Evolutionary conservation across 2,329 filamentous ascomycete genomes (phyloP).

Genomic region (Fulvia fulva): DNA sequence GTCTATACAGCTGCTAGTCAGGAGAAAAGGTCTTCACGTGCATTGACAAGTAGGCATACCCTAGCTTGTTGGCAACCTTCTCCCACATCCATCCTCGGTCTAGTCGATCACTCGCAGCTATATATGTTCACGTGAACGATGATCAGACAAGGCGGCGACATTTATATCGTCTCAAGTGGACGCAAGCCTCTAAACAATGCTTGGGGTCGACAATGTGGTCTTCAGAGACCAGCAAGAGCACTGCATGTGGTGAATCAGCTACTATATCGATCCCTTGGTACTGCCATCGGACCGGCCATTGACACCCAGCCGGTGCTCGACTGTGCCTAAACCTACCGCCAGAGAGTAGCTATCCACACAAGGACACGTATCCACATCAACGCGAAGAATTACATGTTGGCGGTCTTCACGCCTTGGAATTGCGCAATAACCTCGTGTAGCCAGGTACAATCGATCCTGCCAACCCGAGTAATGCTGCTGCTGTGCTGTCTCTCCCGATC

Average conservation of each 20-base stretch:
- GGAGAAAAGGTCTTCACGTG: neutral
- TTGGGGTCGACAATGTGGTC: neutral
- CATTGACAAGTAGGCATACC: neutral
- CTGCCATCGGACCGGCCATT: neutral
- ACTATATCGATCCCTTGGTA: too few species aligned
- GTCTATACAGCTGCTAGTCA: neutral
- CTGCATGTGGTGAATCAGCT: too few species aligned
- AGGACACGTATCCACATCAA: neutral
- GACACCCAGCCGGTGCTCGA: neutral
- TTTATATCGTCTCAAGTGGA: too few species aligned
- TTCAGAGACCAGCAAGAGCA: neutral
- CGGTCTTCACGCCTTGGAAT: neutral
- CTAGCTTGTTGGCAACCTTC: neutral
- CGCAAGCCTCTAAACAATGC: too few species aligned
- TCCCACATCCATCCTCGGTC: neutral
- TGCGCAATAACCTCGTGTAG: neutral
- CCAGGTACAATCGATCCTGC: neutral
- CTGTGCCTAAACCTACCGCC: neutral
- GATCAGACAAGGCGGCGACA: too few species aligned
- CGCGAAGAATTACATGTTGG: neutral
- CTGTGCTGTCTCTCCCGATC: neutral
- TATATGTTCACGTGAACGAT: neutral
- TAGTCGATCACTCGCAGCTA: neutral
- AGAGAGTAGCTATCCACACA: neutral
- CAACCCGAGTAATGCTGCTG: neutral